phyloP scores from a whole-genome alignment of 23 red algal genomes.

The Gracilaria gracilis region DNA sequence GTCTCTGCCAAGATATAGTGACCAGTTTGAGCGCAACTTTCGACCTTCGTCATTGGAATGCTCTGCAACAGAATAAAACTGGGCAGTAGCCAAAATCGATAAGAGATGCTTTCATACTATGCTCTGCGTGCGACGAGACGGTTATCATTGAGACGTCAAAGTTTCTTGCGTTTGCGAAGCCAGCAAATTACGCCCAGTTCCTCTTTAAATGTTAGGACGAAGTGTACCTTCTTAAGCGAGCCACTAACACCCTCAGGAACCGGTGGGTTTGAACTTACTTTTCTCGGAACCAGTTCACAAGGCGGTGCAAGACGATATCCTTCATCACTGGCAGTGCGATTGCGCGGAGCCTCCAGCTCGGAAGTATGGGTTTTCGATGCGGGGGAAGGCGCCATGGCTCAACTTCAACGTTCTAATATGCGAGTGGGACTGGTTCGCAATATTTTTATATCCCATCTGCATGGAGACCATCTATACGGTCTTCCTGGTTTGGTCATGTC shows the following conservation, averaged over 20 bases:
- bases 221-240: conserved; percentile 7
- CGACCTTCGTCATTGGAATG: conserved; percentile 1
- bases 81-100: not conserved
- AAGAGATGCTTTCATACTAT: conserved; percentile 16
- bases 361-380: conserved; percentile 89
- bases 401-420: conserved; percentile 74
- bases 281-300: conserved; percentile 81
- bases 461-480: conserved; percentile 95
- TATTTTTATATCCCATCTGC: conserved; percentile 98
- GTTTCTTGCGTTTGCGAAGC: not conserved
- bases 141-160: not conserved
- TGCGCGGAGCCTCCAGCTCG: conserved; percentile 42
- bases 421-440: conserved; percentile 60
- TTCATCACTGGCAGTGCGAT: conserved; percentile 35
- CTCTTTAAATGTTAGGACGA: not conserved
- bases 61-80: not conserved
- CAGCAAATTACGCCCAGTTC: not conserved
- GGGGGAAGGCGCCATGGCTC: conserved; percentile 79
- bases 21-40: not conserved
- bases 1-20: not conserved
- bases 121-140: conserved; percentile 3
- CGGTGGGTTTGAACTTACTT: conserved; percentile 83
- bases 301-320: conserved; percentile 64
- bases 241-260: conserved; percentile 41
- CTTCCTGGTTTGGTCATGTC: conserved; percentile 82